A percentile compares a stretch with the other conserved stretches of the same genome.
Evolutionary conservation across 164 flowering plant species (phyloP).

Genomic region (Platanus orientalis): DNA sequence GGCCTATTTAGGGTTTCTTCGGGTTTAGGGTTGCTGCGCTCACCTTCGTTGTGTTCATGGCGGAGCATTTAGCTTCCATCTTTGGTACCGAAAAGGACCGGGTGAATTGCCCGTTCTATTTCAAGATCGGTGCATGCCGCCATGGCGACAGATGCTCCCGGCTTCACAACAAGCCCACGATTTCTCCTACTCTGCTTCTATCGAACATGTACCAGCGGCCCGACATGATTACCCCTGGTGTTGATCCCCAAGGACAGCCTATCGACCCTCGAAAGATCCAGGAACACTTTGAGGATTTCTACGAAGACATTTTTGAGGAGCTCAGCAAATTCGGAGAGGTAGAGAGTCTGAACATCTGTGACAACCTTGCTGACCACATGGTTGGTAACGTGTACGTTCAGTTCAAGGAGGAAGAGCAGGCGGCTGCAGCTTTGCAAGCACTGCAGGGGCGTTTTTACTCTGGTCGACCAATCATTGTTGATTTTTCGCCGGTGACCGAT

Average conservation of each 20-base stretch:
- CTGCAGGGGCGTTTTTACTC: slow-evolving; percentile 47
- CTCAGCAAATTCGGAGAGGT: slow-evolving; percentile 55
- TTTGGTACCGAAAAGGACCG: not conserved
- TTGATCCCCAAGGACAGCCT: not conserved
- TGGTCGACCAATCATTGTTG: slow-evolving; percentile 57
- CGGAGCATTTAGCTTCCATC: not conserved
- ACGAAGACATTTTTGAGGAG: slow-evolving; percentile 52
- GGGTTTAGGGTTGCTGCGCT: too few species aligned
- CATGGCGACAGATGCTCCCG: not conserved
- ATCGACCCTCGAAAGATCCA: slow-evolving; percentile 4
- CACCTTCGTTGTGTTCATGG: not conserved
- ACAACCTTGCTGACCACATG: slow-evolving; percentile 59
- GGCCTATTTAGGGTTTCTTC: too few species aligned
- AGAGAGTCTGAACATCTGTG: slow-evolving; percentile 52
- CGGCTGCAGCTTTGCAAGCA: slow-evolving; percentile 44
- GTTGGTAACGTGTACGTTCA: slow-evolving; percentile 62
- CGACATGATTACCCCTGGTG: not conserved
- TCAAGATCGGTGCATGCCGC: not conserved
- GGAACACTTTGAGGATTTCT: slow-evolving; percentile 40
- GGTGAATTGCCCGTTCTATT: not conserved
- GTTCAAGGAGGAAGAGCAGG: slow-evolving; percentile 65
- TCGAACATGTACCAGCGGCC: slow-evolving; percentile 1
- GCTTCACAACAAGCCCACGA: not conserved
- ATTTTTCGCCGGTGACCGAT: slow-evolving; percentile 51
- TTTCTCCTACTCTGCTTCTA: not conserved